Evolutionary conservation across 495 filamentous ascomycete species (phyloP), one percentile per base, ranked within the genome.

Genomic region (Penicillium riverlandense): DNA sequence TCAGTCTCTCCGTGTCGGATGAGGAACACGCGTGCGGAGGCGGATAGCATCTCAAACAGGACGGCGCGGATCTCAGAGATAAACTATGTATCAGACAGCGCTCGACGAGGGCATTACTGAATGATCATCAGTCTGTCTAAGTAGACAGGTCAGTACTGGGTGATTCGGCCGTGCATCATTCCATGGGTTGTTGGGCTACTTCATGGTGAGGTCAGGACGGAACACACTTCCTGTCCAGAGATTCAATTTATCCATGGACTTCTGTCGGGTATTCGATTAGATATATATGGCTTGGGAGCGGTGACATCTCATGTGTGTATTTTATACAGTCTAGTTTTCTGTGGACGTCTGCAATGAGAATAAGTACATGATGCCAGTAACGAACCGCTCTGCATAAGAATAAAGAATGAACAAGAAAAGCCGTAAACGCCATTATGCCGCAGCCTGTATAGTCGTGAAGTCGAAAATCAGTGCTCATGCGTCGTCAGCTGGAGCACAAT

Each of bases 1-100:
- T 66, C 61, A 13, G 61, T 66, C 41, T 63, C 53, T 37, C 51
- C 55, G 29, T 54, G 43, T 39, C 63, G 62, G 13, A 66, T 37
- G 45, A 70, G 44, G 1, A 54, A 57, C 29, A 70, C 14, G 0
- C 59, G 43, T 6, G 64, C 62, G n/a, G 42, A 44, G n/a, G 35
- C 35, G 1, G 42, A 29, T 2, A 63, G 38, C 3, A 53, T 50
- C 30, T 65, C 60, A 30, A 35, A 50, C 2, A 35, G 1, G 40
- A 33, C 7, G 11, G 10, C 31, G 13, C 35, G 10, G 30, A 27
- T 10, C 32, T 35, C 11, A 22, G 14, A 11, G 14, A 10, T 22
- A 35, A 36, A n/a, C 22, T 22, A 22, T 6, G 22, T 22, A 22
- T 22, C 22, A 22, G 22, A 2, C 22, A 42, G 11, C 30, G 5